Evolutionary conservation across 2,329 filamentous ascomycete genomes (phyloP).

Genomic region (Fusarium foetens): DNA sequence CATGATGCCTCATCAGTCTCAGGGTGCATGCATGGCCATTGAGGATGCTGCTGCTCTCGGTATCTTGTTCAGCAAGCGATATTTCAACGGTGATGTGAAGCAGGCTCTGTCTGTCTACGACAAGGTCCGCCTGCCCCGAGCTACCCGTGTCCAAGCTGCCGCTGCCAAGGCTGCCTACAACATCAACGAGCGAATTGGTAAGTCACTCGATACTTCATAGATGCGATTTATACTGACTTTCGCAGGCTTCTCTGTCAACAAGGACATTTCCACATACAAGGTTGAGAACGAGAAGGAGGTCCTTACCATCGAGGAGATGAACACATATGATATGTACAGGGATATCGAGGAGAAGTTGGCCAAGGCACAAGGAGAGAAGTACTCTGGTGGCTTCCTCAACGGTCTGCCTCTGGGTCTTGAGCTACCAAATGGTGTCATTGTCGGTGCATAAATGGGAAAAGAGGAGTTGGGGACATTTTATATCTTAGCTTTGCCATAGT

Average conservation of each 20-base stretch:
- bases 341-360: slow-evolving; percentile 63
- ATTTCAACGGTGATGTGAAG: slow-evolving; percentile 59
- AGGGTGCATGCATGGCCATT: slow-evolving; percentile 76
- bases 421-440: slow-evolving; percentile 59
- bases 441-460: slow-evolving; percentile 40
- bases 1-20: slow-evolving; percentile 76
- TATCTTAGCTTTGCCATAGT: background rate
- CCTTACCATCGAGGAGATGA: slow-evolving; percentile 76
- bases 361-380: slow-evolving; percentile 46
- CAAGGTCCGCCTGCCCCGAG: slow-evolving; percentile 63
- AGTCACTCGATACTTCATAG: background rate
- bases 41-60: slow-evolving; percentile 73
- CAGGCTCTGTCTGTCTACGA: slow-evolving; percentile 62
- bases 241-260: slow-evolving; percentile 70
- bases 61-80: slow-evolving; percentile 64
- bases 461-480: background rate
- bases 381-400: slow-evolving; percentile 51
- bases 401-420: slow-evolving; percentile 60
- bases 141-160: slow-evolving; percentile 65
- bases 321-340: slow-evolving; percentile 69
- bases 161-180: slow-evolving; percentile 68
- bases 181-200: slow-evolving; percentile 71
- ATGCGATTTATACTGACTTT: accelerated
- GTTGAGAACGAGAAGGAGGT: slow-evolving; percentile 70
- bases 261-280: slow-evolving; percentile 64